These are phyloP conservation scores for Ogataea paradorogensis DNA, from an alignment of 805 yeast genomes.

Conservation along the genomic window DNA sequence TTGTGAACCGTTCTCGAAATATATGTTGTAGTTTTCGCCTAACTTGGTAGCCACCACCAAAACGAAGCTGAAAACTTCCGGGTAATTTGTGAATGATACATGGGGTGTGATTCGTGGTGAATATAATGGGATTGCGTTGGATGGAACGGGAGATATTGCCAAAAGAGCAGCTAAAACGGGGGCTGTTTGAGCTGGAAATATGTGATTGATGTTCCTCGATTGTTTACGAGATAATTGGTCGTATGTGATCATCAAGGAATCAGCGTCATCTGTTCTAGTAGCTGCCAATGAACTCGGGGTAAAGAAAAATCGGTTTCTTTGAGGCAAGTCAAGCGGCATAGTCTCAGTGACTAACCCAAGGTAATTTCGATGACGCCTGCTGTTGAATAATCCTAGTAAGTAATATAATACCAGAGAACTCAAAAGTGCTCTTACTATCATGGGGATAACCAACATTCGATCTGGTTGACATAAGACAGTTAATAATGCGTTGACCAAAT, in stretches of 20 bases:
- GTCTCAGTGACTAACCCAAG: neutral
- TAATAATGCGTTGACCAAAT: conserved; percentile 1
- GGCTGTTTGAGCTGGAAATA: conserved; percentile 16
- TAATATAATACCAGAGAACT: neutral
- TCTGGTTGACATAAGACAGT: conserved; percentile 1
- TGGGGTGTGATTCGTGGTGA: neutral
- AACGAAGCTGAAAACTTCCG: neutral
- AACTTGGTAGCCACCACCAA: conserved; percentile 5
- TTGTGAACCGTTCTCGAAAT: neutral
- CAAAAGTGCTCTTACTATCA: neutral
- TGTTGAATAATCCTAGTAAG: neutral
- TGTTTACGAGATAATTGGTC: conserved; percentile 2
- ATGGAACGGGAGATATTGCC: conserved; percentile 30
- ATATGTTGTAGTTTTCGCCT: conserved; percentile 3
- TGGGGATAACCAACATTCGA: neutral
- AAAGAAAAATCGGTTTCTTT: conserved; percentile 5
- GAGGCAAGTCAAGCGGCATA: neutral
- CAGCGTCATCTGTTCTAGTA: conserved; percentile 1
- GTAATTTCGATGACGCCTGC: neutral
- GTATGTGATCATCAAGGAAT: conserved; percentile 10
- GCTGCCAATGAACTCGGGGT: conserved; percentile 11
- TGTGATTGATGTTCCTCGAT: neutral
- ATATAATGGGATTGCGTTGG: conserved; percentile 17
- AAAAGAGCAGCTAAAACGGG: conserved; percentile 33
- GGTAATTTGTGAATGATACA: neutral